These are phyloP conservation scores for Aspergillus persii DNA, from an alignment of 2,329 filamentous ascomycete species.

Conservation along the genomic window DNA sequence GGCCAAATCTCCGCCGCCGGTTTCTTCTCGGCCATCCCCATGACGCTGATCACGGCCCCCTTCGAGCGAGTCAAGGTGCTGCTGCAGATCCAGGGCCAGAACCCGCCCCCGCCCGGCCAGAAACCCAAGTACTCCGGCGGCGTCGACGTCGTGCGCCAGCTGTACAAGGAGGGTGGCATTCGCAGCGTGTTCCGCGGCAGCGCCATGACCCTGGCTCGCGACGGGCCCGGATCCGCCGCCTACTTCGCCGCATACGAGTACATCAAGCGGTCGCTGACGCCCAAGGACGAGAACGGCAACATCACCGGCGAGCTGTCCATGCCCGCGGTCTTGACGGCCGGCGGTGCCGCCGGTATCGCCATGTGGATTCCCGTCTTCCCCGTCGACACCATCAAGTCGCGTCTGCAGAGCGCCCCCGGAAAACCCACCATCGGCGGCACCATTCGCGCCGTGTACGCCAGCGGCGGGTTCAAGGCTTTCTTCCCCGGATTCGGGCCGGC, in stretches of 20 bases:
- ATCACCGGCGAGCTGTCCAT: slow-evolving; percentile 76
- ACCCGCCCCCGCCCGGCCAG: slow-evolving; percentile 77
- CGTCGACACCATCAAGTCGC: slow-evolving; percentile 92
- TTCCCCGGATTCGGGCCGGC: slow-evolving; percentile 96
- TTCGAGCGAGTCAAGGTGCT: slow-evolving; percentile 99
- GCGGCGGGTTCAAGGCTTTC: slow-evolving; percentile 84
- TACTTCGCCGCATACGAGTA: slow-evolving; percentile 98
- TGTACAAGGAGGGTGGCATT: slow-evolving; percentile 87
- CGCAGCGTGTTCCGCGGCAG: slow-evolving; percentile 90
- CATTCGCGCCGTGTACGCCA: slow-evolving; percentile 76
- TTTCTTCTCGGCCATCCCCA: slow-evolving; percentile 96
- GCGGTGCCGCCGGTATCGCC: slow-evolving; percentile 85
- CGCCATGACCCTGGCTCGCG: slow-evolving; percentile 85
- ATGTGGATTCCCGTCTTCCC: slow-evolving; percentile 99
- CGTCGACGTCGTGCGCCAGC: slow-evolving; percentile 84
- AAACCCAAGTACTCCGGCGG: slow-evolving; percentile 89
- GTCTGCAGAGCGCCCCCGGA: slow-evolving; percentile 86
- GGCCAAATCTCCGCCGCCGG: slow-evolving; percentile 87
- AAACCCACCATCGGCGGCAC: slow-evolving; percentile 77
- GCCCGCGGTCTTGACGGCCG: slow-evolving; percentile 77
- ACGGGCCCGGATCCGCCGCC: slow-evolving; percentile 87
- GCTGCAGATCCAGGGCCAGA: slow-evolving; percentile 94
- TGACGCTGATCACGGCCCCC: slow-evolving; percentile 97
- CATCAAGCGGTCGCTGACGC: slow-evolving; percentile 83
- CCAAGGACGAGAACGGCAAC: slow-evolving; percentile 72